Evolutionary conservation across 2,329 filamentous ascomycete genomes (phyloP), one percentile per base, ranked within the genome.

Genomic region (Penicillium sp.): DNA sequence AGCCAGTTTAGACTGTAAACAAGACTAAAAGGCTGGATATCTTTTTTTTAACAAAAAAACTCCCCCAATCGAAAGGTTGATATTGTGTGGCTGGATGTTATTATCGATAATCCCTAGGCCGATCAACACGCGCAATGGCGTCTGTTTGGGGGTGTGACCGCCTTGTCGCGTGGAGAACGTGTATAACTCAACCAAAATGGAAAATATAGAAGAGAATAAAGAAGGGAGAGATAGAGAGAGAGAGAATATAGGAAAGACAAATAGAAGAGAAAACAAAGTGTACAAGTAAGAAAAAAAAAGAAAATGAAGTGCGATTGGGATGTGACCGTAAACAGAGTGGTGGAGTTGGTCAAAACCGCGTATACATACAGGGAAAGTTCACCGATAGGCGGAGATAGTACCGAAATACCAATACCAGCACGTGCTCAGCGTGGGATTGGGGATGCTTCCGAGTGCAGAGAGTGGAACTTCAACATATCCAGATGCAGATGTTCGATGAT

Each of bases 131-230:
- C 62, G 64, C 65, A 55, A 67, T 65, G 65, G 64, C 64, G 64
- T 67, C 65, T 67, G 65, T 67, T 67, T 66, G 61, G 64, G 61
- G 62, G 59, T 56, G 62, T 65, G 62, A 67, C 65, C 65, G 65
- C 65, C 65, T 66, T 67, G 65, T 66, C 65, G 65, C 65, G 65
- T 67, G 63, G 63, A 64, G 64, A 64, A 58, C 55, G 64, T 64
- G 61, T 60, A n/a, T 53, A 50, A 52, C 57, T 47, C 27, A 39
- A 51, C 50, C 49, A 51, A 41, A 39, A 50, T 44, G 15, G 36
- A 51, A 33, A 56, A 36, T 35, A 55, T 19, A 35, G 38, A 49
- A 49, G 39, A 45, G 5, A 0, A 15, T 33, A 42, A 35, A 39
- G 19, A 51, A 51, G 38, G 44, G 36, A 41, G 17, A 54, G 31